Evolutionary conservation across 495 filamentous ascomycete species (phyloP).

Genomic region (Podospora pseudocomata): DNA sequence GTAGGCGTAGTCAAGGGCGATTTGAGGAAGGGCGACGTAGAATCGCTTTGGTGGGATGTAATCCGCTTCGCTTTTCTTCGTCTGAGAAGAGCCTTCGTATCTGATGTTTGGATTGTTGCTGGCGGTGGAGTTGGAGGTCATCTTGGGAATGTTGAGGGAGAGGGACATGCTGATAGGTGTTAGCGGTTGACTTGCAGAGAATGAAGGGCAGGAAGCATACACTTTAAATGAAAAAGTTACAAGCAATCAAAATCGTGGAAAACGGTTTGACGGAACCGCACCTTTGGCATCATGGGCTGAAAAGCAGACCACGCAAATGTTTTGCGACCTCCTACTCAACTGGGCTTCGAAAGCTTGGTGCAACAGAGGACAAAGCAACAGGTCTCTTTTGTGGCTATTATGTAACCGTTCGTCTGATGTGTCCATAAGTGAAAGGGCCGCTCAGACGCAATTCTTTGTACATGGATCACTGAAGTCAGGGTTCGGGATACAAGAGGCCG

Average conservation of each 20-base stretch:
- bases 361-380: not conserved
- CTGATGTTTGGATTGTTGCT: not conserved
- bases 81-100: not conserved
- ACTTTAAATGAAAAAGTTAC: no score
- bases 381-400: not conserved
- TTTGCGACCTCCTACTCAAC: not conserved
- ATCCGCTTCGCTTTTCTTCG: not conserved
- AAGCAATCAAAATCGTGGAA: no score
- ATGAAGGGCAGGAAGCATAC: no score
- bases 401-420: not conserved
- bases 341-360: not conserved
- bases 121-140: not conserved
- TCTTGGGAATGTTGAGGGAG: not conserved
- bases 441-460: not conserved
- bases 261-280: no score
- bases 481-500: not conserved
- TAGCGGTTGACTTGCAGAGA: no score
- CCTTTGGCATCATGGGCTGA: not conserved
- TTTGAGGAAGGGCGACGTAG: constrained; percentile 3
- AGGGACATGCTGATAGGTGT: not conserved
- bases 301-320: not conserved
- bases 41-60: constrained; percentile 8
- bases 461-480: not conserved
- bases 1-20: constrained; percentile 6
- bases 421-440: not conserved